These are phyloP conservation scores for Mediolabrus comicus DNA, from an alignment of 108 stramenopile genomes.

Conservation along the genomic window DNA sequence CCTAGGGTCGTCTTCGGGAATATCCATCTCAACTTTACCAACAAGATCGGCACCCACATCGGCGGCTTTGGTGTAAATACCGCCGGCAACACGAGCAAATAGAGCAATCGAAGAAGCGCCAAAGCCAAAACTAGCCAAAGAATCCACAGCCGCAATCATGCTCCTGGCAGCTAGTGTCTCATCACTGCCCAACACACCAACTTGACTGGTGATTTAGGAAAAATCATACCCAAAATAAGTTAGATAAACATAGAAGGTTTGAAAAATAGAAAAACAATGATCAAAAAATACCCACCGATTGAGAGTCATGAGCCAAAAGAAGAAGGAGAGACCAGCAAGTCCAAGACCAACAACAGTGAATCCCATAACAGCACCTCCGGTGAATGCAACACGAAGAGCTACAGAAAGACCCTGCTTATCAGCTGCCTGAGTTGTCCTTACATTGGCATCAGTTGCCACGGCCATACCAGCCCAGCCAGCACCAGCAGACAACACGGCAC, in stretches of 20 bases:
- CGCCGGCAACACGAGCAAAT: constrained; percentile 97
- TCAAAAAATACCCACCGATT: neutral
- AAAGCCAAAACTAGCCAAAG: constrained; percentile 73
- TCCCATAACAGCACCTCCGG: constrained; percentile 73
- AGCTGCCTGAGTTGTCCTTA: constrained; percentile 89
- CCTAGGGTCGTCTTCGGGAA: constrained; percentile 96
- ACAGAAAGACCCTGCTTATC: constrained; percentile 72
- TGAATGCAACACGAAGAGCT: constrained; percentile 90
- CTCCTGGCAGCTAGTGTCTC: constrained; percentile 47
- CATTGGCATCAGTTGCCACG: constrained; percentile 92
- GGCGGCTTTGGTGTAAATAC: constrained; percentile 98
- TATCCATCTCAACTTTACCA: constrained; percentile 95
- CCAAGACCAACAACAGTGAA: constrained; percentile 56
- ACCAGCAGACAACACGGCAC: constrained; percentile 80
- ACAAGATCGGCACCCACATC: constrained; percentile 97
- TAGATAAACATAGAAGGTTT: neutral
- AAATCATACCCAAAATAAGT: neutral
- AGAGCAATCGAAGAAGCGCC: constrained; percentile 96
- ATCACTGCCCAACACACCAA: neutral
- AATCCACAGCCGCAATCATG: neutral
- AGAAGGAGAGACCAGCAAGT: constrained; percentile 51
- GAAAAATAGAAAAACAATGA: neutral
- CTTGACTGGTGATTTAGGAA: neutral
- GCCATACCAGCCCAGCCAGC: constrained; percentile 89
- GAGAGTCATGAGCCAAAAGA: constrained; percentile 20